Base-by-base conservation (phyloP, 1,284 basidiomycete species). In the Wallemia ichthyophaga region DNA sequence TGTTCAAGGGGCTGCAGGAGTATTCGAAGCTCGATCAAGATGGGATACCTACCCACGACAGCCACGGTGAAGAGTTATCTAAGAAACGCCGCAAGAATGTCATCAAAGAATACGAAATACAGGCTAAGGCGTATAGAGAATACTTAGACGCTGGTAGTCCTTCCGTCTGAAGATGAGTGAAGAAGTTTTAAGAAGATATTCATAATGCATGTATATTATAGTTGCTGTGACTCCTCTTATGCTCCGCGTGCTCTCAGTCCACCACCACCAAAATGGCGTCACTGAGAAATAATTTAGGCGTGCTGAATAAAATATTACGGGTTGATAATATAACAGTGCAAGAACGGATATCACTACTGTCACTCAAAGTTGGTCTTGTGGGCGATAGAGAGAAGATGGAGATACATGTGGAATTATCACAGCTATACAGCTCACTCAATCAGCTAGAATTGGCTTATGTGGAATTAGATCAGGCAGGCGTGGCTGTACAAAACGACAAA, bases 41-140 rank as follows among this genome's bases (percentile, higher is more conserved):
- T 32, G 94, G 94, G 0, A 61, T 96, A 56, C 94, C 94, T 25
- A 76, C 82, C 19, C 82, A 81, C 33, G 88, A 92, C 66, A 77
- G 74, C 0, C 77, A 85, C 61, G 91, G 89, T 1, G 80, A 81
- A 62, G 88, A 88, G 64, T 69, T 98, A 53, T 81, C 80, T 64
- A 96, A 95, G 73, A 84, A 75, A 64, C 75, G 77, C 61, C 70
- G 69, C 59, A 98, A 98, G 75, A 89, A 81, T 67, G 69, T 81
- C 24, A 73, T 74, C 67, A 98, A 96, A 71, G 80, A 83, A 58
- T 81, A 76, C 74, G 77, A 77, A 58, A 70, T 67, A 60, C 92
- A 95, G 72, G 78, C 77, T 66, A 86, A 82, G 71, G 67, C 80
- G 56, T 84, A 91, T 68, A 78, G 81, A 58, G 82, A 83, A 62